Base-by-base conservation (phyloP, 2,329 filamentous ascomycete species). In the Westerdykella aurantiaca region DNA sequence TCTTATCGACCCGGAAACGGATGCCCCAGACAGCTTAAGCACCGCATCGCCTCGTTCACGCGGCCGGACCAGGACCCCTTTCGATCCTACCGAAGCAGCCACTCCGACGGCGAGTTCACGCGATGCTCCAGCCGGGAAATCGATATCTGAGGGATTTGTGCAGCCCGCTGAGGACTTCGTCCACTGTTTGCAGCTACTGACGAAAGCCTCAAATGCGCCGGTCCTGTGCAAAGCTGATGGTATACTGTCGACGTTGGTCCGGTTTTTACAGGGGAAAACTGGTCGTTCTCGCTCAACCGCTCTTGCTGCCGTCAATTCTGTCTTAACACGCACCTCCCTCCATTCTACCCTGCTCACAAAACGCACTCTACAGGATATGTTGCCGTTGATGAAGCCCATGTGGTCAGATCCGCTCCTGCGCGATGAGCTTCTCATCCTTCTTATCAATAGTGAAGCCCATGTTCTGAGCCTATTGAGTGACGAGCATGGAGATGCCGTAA, bases 291-390 rank as follows among this genome's bases (percentile, higher is more conserved):
- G 89, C 54, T 83, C 85, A 57, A 70, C 83, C 44, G 84, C 85
- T 13, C 88, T 97, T 61, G 81, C 80, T 35, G 77, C 83, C 35
- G 73, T 96, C 57, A 94, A 95, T 67, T 72, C 74, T 39, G 66
- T 95, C 5, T 71, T 95, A 39, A 71, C 76, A 33, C 77, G 76
- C 44, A 78, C 80, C 2, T 76, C 86, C 44, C 80, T 83, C 38
- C 86, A 95, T 57, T 78, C 86, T 48, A 74, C 83, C 12, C 65
- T 72, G 0, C 72, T 88, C 41, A 79, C 83, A 3, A 78, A 77
- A 50, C 73, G 71, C 29, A 69, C 84, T 31, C 75, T 85, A 13
- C 70, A 73, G 43, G 74, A 79, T 6, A 63, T 90, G 6, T 60
- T 95, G 18, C 85, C 87, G 1, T 66, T 90, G 37, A 80, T 95